phyloP scores from a whole-genome alignment of 805 yeast species.

The Candida coquimbonensis region DNA sequence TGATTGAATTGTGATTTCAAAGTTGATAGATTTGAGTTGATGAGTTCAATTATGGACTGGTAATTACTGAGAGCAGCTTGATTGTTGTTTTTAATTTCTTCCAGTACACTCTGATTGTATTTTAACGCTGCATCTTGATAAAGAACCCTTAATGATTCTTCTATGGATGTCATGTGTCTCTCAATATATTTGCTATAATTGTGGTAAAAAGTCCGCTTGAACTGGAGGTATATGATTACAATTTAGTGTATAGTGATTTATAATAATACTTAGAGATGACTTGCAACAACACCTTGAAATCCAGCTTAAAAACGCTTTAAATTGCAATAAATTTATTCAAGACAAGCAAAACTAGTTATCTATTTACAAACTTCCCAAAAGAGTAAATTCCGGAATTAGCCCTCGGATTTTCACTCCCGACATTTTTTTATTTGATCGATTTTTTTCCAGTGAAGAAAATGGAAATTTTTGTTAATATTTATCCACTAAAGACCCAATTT shows the following conservation, averaged over 20 bases:
- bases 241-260: too few relatives aligned
- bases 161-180: neutral
- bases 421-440: neutral
- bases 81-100: conserved; percentile 21
- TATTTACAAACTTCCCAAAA: conserved; percentile 8
- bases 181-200: neutral
- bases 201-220: neutral
- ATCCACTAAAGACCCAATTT: too few relatives aligned
- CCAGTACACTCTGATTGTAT: conserved; percentile 5
- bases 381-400: conserved; percentile 6
- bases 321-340: neutral
- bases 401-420: neutral
- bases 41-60: conserved; percentile 7
- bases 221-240: neutral
- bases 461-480: too few relatives aligned
- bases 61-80: conserved; percentile 11
- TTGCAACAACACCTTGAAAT: too few relatives aligned
- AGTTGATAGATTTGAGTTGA: conserved; percentile 5
- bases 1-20: conserved; percentile 3
- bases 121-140: neutral
- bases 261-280: neutral
- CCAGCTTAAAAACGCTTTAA: neutral
- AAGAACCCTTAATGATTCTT: neutral
- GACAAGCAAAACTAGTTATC: neutral
- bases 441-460: neutral